A percentile compares a stretch with the other conserved stretches of the same genome.
Evolutionary conservation across 176 grass and related monocot species (phyloP).

Genomic region (Thinopyrum elongatum): DNA sequence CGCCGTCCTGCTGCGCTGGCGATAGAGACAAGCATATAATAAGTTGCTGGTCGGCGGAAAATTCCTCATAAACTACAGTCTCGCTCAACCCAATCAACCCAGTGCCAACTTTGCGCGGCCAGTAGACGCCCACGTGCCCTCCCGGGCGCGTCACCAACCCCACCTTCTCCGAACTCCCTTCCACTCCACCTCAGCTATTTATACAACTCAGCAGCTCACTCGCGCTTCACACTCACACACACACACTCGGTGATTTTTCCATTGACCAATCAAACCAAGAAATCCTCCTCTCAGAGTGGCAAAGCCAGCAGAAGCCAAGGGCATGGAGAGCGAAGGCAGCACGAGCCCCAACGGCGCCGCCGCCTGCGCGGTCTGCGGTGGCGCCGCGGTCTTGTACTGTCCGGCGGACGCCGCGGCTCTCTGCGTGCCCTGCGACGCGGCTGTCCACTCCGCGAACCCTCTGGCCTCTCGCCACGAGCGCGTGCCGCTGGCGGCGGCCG

Average conservation of each 20-base stretch:
- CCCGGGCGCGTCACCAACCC: constrained; percentile 27
- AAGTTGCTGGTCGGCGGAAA: background rate
- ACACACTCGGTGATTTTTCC: background rate
- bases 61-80: background rate
- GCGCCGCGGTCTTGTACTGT: constrained; percentile 41
- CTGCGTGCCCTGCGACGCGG: constrained; percentile 51
- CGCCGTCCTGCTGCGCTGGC: background rate
- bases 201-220: constrained; percentile 48
- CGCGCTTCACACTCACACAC: constrained; percentile 22
- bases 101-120: constrained; percentile 22
- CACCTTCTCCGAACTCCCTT: constrained; percentile 15
- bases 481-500: constrained; percentile 23
- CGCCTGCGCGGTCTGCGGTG: constrained; percentile 51
- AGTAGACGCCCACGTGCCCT: constrained; percentile 36
- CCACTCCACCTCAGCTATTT: constrained; percentile 22
- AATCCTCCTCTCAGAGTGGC: too few relatives aligned
- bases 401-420: constrained; percentile 51
- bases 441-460: constrained; percentile 48
- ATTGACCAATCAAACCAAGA: background rate
- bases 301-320: fast-evolving
- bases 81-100: background rate
- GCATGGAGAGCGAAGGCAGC: constrained; percentile 46
- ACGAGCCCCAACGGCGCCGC: background rate
- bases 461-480: constrained; percentile 49
- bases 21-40: background rate